Percentiles rank a stretch among this genome's conserved stretches.
These are phyloP conservation scores for Candida oleophila DNA, from an alignment of 805 yeast genomes.

Conservation along the genomic window DNA sequence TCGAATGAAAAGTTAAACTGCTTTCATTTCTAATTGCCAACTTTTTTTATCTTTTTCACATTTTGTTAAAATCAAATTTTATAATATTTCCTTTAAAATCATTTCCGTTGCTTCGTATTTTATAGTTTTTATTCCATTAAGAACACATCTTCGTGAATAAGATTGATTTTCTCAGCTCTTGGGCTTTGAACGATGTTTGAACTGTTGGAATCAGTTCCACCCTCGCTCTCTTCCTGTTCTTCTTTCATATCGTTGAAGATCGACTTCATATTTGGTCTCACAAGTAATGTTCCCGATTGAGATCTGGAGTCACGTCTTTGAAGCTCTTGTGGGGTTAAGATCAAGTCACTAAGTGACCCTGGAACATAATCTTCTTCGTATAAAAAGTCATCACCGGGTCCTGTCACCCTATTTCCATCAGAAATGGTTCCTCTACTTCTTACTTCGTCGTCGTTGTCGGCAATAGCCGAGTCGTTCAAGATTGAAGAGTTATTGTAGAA, in stretches of 20 bases:
- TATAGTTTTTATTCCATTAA: constrained; percentile 37
- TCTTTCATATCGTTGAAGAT: constrained; percentile 8
- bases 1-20: too few relatives aligned
- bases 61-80: too few relatives aligned
- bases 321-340: constrained; percentile 76
- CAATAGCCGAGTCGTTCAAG: constrained; percentile 19
- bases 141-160: constrained; percentile 32
- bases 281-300: constrained; percentile 40
- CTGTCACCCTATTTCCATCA: constrained; percentile 8
- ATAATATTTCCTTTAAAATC: too few relatives aligned
- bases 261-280: constrained; percentile 28
- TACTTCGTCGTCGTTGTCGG: constrained; percentile 35
- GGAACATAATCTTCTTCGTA: constrained; percentile 82
- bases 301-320: constrained; percentile 65
- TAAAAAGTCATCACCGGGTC: constrained; percentile 18
- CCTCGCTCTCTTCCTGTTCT: constrained; percentile 5
- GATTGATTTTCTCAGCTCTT: constrained; percentile 4
- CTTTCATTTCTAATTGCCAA: too few relatives aligned
- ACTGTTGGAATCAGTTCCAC: background rate
- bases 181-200: constrained; percentile 4
- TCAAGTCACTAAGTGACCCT: constrained; percentile 69
- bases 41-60: too few relatives aligned
- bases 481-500: background rate
- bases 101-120: background rate
- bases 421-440: constrained; percentile 13